A percentile compares a stretch with the other conserved stretches of the same genome.
Conservation (phyloP, 176 grass and related monocot genomes). For the Zizania latifolia region DNA sequence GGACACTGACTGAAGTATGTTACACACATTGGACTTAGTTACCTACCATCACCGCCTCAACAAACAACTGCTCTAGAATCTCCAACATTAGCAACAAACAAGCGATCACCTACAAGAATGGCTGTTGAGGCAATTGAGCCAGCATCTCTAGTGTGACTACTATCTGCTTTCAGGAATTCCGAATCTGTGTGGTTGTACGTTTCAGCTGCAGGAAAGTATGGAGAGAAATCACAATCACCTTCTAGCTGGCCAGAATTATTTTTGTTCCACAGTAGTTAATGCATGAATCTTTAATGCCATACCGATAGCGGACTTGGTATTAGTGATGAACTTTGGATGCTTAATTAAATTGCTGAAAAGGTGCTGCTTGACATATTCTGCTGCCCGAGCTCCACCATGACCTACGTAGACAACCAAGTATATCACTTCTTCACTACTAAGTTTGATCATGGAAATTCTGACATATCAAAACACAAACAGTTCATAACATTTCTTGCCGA, state of each 20-base stretch:
- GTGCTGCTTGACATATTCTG: conserved; percentile 77
- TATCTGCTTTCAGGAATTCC: conserved; percentile 76
- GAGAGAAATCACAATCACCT: not conserved
- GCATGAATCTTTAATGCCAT: too few relatives aligned
- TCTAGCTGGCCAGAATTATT: not conserved
- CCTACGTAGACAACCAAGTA: conserved; percentile 38
- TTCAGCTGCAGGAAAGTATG: conserved; percentile 51
- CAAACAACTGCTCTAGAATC: too few relatives aligned
- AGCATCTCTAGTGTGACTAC: too few relatives aligned
- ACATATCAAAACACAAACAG: not conserved
- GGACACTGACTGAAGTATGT: not conserved
- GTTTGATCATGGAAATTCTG: not conserved
- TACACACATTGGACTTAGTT: too few relatives aligned
- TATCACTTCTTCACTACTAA: not conserved
- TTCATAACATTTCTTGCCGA: not conserved
- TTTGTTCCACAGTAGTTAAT: not conserved
- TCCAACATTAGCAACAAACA: too few relatives aligned
- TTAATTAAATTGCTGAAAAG: too few relatives aligned
- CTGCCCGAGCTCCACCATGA: conserved; percentile 76
- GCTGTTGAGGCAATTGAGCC: too few relatives aligned
- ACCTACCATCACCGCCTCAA: too few relatives aligned
- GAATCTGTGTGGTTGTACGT: conserved; percentile 72
- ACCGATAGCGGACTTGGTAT: too few relatives aligned
- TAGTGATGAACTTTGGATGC: too few relatives aligned
- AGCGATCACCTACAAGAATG: too few relatives aligned